phyloP scores from a whole-genome alignment of 202 grass and related monocot genomes.

The Brachypodium distachyon region DNA sequence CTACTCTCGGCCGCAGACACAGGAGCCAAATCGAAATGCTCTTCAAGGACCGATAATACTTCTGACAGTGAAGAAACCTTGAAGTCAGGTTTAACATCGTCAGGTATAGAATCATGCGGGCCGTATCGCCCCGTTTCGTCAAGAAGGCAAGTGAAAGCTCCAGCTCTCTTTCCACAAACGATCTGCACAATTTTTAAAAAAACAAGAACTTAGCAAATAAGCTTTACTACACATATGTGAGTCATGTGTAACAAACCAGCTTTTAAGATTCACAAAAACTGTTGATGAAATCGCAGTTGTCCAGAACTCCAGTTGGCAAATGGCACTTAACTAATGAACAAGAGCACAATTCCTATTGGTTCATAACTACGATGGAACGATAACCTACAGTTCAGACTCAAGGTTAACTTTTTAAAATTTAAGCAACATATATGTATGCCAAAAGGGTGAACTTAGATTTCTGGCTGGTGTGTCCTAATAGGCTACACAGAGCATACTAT shows the following conservation, averaged over 20 bases:
- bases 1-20: slow-evolving; percentile 27
- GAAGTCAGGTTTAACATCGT: slow-evolving; percentile 69
- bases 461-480: background rate
- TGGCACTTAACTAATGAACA: background rate
- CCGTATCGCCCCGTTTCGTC: slow-evolving; percentile 72
- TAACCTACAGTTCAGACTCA: background rate
- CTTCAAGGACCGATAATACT: slow-evolving; percentile 43
- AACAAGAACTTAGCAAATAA: background rate
- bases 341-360: background rate
- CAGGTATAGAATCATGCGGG: slow-evolving; percentile 34
- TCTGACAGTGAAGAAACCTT: slow-evolving; percentile 65
- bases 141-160: slow-evolving; percentile 83
- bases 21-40: slow-evolving; percentile 54
- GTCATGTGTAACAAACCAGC: no score
- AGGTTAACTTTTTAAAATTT: background rate
- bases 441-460: background rate
- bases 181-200: slow-evolving; percentile 25
- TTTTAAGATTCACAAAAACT: background rate
- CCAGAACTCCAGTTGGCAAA: background rate
- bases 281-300: background rate
- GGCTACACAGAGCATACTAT: background rate
- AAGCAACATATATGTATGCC: background rate
- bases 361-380: background rate
- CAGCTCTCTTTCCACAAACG: slow-evolving; percentile 81
- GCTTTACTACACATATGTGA: no score